Evolutionary conservation across 2,329 filamentous ascomycete species (phyloP).

Genomic region (Helminthosporium solani): DNA sequence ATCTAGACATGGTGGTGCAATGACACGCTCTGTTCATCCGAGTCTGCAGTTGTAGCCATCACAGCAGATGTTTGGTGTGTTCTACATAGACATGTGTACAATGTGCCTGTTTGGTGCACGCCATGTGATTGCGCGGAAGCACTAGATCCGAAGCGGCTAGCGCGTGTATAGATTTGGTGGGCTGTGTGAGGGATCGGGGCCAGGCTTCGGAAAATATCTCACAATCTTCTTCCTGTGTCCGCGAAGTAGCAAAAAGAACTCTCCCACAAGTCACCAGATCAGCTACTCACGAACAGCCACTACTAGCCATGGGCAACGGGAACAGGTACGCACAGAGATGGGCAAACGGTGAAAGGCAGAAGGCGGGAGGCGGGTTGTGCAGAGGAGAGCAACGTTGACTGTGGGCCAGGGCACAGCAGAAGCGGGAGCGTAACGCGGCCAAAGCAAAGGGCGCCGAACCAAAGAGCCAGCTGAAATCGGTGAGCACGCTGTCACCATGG

Average conservation of each 20-base stretch:
- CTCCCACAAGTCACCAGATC: slow-evolving; percentile 13
- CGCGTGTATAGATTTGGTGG: background rate
- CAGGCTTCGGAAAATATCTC: slow-evolving; percentile 26
- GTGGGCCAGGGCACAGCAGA: slow-evolving; percentile 36
- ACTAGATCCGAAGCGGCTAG: background rate
- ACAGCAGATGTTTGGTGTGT: too few species aligned
- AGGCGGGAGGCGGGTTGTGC: too few species aligned
- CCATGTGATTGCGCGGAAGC: slow-evolving; percentile 5
- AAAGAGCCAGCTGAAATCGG: slow-evolving; percentile 40
- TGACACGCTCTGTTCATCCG: too few species aligned
- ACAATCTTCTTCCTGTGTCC: too few species aligned
- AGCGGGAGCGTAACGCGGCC: slow-evolving; percentile 39
- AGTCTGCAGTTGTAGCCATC: too few species aligned
- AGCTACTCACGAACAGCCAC: slow-evolving; percentile 10
- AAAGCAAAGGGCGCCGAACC: slow-evolving; percentile 30
- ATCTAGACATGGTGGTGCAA: too few species aligned
- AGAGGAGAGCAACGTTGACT: slow-evolving; percentile 19
- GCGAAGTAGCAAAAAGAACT: background rate
- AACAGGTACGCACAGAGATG: slow-evolving; percentile 29
- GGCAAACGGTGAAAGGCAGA: too few species aligned
- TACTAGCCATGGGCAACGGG: slow-evolving; percentile 40
- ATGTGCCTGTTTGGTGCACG: too few species aligned
- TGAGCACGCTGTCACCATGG: slow-evolving; percentile 16
- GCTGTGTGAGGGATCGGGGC: background rate
- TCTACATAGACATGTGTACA: too few species aligned